Base-by-base conservation (phyloP, 345 rosid species). In the Jatropha curcas region DNA sequence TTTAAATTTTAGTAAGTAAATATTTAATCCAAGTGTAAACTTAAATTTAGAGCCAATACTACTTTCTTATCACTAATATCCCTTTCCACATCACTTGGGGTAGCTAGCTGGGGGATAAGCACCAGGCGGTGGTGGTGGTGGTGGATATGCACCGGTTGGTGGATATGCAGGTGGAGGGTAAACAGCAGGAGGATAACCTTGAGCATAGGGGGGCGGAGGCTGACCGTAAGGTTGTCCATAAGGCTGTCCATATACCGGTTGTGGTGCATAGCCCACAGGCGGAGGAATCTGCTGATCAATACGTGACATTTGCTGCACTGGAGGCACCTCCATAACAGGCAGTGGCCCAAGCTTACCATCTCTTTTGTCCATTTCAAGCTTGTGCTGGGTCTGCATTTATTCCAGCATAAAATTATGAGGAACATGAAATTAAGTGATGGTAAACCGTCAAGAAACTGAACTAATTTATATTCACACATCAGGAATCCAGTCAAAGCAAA, bases 281-380 rank as follows among this genome's bases (percentile, higher is more conserved):
- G 88, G 87, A 59, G 88, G 86, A 61, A 71, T n/a, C 25, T 82
- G 83, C 67, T 83, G 89, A 74, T 89, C 85, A 31, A 87, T 64
- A 12, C 91, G 84, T 2, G 92, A 89, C 97, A 91, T 88, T 60
- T 89, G 90, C 76, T 88, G 94, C 70, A 79, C 39, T 1, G 87
- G 84, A 52, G 92, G 97, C 24, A 84, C 87, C 0, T 70, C 79
- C 97, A 86, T 89, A n/a, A 67, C 77, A 65, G 86, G 82, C 33
- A 66, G 89, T 58, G 82, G 82, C 73, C 87, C 88, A 59, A 82
- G 80, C 65, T 82, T 80, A 1, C 90, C 88, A 27, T 88, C 93
- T 78, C 95, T 80, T 79, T 86, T 87, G 79, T 90, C 97, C 92
- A 92, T 84, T 80, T 92, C 97, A 68, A 90, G 45, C 83, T 88